Conservation (phyloP, 176 grass and related monocot species). For the Coix lacrymajobi region DNA sequence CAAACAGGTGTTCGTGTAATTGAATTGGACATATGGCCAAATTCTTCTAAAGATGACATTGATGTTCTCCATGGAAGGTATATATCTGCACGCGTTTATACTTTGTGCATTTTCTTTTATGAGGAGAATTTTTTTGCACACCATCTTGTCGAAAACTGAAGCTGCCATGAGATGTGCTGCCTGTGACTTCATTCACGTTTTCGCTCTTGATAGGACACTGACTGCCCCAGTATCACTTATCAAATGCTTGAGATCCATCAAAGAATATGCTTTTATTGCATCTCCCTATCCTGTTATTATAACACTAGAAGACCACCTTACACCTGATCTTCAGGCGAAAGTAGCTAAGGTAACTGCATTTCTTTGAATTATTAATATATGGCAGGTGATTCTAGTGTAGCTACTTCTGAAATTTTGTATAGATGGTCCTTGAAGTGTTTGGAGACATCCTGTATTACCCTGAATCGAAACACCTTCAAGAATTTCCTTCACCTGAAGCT, state of each 20-base stretch:
- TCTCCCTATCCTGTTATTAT: slow-evolving; percentile 98
- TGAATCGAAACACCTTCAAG: slow-evolving; percentile 69
- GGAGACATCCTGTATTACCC: slow-evolving; percentile 87
- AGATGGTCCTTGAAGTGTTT: slow-evolving; percentile 92
- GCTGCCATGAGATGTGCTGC: neutral
- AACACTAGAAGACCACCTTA: slow-evolving; percentile 96
- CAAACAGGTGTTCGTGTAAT: slow-evolving; percentile 88
- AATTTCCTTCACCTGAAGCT: slow-evolving; percentile 87
- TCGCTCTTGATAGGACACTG: slow-evolving; percentile 65
- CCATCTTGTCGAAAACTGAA: neutral
- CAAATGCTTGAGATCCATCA: slow-evolving; percentile 90
- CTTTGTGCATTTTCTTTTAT: neutral
- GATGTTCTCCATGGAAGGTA: slow-evolving; percentile 97
- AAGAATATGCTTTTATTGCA: slow-evolving; percentile 87
- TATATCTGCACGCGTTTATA: neutral
- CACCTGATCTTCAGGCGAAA: slow-evolving; percentile 85
- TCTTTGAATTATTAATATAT: slow-evolving; percentile 25
- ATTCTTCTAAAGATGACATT: slow-evolving; percentile 89
- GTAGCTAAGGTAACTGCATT: slow-evolving; percentile 81
- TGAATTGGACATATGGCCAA: slow-evolving; percentile 98
- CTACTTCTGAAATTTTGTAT: slow-evolving; percentile 50
- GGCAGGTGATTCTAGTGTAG: slow-evolving; percentile 27
- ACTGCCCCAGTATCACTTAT: slow-evolving; percentile 85
- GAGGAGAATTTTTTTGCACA: neutral
- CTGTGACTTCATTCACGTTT: slow-evolving; percentile 23